Percentiles rank a stretch among this genome's conserved stretches.
These are phyloP conservation scores for Ananas comosus DNA, from an alignment of 176 grass and related monocot species.

Conservation along the genomic window DNA sequence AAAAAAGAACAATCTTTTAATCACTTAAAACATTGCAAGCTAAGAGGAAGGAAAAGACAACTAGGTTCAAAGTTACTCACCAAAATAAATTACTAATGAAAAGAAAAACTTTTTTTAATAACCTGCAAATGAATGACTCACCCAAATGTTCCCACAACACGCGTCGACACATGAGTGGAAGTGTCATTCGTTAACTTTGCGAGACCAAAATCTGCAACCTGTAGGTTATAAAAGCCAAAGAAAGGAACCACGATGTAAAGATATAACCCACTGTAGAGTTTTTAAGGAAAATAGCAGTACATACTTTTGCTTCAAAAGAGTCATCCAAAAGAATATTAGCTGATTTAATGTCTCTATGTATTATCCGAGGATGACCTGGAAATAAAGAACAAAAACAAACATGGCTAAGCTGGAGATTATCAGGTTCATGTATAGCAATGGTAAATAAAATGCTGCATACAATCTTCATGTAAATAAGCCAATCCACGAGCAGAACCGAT, in stretches of 20 bases:
- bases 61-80: background rate
- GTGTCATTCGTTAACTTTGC: conserved; percentile 57
- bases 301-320: conserved; percentile 68
- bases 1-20: background rate
- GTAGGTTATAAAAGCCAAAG: background rate
- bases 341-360: conserved; percentile 94
- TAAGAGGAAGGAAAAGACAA: background rate
- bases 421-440: background rate
- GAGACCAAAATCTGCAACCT: conserved; percentile 85
- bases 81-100: background rate
- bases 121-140: conserved; percentile 8
- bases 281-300: background rate
- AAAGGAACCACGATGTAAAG: background rate
- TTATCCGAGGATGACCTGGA: conserved; percentile 85
- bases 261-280: background rate
- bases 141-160: conserved; percentile 78
- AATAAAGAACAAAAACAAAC: conserved; percentile 1
- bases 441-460: conserved; percentile 29
- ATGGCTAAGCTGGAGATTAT: background rate
- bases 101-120: background rate
- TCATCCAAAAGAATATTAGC: conserved; percentile 87
- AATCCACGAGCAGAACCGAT: conserved; percentile 76
- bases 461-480: conserved; percentile 88
- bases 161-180: conserved; percentile 55
- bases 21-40: background rate